A percentile compares a stretch with the other conserved stretches of the same genome.
Conservation (phyloP, 768 basidiomycete species). For the Trametes sanguinea region DNA sequence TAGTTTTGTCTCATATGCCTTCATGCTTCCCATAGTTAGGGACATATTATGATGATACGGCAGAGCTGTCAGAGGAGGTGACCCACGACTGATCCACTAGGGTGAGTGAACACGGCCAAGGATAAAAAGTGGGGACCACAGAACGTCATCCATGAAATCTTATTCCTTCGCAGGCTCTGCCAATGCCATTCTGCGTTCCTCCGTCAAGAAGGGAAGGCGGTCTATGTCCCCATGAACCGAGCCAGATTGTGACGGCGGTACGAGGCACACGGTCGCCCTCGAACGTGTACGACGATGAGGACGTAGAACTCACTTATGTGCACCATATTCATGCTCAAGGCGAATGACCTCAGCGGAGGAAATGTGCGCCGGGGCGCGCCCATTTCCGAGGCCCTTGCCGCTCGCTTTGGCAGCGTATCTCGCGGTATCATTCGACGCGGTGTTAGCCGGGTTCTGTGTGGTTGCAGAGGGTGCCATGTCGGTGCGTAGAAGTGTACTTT, state of each 20-base stretch:
- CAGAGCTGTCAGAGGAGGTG: conserved; percentile 8
- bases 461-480: conserved; percentile 21
- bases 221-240: background rate
- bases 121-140: conserved; percentile 1
- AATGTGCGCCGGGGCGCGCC: conserved; percentile 33
- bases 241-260: background rate
- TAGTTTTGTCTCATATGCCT: conserved; percentile 9
- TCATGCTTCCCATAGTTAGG: conserved; percentile 11
- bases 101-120: conserved; percentile 4
- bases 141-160: conserved; percentile 5
- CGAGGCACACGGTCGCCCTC: background rate
- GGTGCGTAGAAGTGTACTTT: background rate
- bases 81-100: background rate
- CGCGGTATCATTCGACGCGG: conserved; percentile 2
- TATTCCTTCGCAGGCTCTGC: background rate
- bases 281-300: background rate
- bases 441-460: background rate
- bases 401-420: conserved; percentile 4
- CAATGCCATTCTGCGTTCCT: conserved; percentile 4
- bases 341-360: conserved; percentile 73
- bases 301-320: conserved; percentile 74
- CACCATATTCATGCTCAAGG: conserved; percentile 80
- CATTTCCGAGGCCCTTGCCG: conserved; percentile 17
- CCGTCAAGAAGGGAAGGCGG: too few relatives aligned
- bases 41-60: background rate